Base-by-base conservation (phyloP, 768 basidiomycete genomes). In the Pisolithus sp. region DNA sequence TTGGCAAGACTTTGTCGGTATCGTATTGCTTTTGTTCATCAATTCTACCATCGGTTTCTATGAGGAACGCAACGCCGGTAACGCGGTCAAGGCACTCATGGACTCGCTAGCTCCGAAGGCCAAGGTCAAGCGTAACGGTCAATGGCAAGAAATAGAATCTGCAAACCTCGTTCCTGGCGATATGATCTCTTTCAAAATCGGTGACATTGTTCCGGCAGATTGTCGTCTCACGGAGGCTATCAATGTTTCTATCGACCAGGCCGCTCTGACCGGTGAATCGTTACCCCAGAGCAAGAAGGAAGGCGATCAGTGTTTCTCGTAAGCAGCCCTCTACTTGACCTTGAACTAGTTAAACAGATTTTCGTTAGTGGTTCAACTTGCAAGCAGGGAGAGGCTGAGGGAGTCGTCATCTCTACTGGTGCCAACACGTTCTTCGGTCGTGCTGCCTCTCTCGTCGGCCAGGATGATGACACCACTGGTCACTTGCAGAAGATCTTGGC, bases 21-120 rank as follows among this genome's bases (percentile, higher is more conserved):
- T 98, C 75, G 72, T 96, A 61, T 75, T 90, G 46, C 81, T 98
- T 6, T 73, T 97, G 28, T 79, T 97, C 73, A 77, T 93, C 82
- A 98, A 97, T 81, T 96, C 94, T 3, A 75, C 83, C 40, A 97
- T 98, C 63, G 95, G 95, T 78, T 98, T 95, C 81, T 93, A 95
- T 74, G 95, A 97, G 71, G 95, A 97, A 71, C 82, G 84, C 50
- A 93, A 92, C 62, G 95, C 95, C 40, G 95, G 95, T 71, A 97
- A 97, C 71, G 95, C 95, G 24, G 95, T 98, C 76, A 96, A 95
- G 75, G 95, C 95, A 4, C 87, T 98, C 55, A 98, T 98, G 95
- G 95, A 98, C 67, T 96, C 95, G 1, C 89, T 98, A 54, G 94
- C 94, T 5, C 95, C 95, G 67, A 97, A 98, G 75, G 95, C 93